These are phyloP conservation scores for Raffaelea deltoideospora DNA, from an alignment of 2,329 filamentous ascomycete genomes.

Conservation along the genomic window DNA sequence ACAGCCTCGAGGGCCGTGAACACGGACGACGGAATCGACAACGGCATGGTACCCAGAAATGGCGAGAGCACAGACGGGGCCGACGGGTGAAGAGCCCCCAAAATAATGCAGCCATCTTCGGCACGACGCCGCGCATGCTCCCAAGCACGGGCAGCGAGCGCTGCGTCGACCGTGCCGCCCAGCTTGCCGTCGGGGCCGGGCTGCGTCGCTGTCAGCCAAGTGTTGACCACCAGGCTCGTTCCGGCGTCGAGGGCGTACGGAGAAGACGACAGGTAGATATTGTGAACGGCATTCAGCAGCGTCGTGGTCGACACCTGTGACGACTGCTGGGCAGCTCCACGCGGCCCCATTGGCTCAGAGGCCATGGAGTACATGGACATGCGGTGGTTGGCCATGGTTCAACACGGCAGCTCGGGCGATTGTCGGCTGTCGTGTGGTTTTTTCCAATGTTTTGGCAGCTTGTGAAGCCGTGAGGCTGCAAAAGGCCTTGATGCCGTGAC, in stretches of 20 bases:
- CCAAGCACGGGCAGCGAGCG: slow-evolving; percentile 73
- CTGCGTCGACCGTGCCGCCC: slow-evolving; percentile 67
- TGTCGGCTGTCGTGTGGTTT: not conserved
- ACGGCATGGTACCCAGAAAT: slow-evolving; percentile 66
- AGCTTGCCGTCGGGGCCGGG: slow-evolving; percentile 50
- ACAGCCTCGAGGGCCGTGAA: slow-evolving; percentile 70
- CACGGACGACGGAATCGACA: slow-evolving; percentile 59
- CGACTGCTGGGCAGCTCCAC: slow-evolving; percentile 49
- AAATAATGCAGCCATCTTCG: slow-evolving; percentile 83
- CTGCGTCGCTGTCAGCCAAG: slow-evolving; percentile 73
- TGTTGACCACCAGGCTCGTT: slow-evolving; percentile 87
- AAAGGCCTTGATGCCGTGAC: slow-evolving; percentile 14
- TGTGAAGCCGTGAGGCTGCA: not conserved
- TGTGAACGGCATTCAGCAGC: slow-evolving; percentile 81
- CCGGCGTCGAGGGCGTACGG: slow-evolving; percentile 81
- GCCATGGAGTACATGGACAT: slow-evolving; percentile 56
- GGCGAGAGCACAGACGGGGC: slow-evolving; percentile 71
- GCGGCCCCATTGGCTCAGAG: slow-evolving; percentile 44
- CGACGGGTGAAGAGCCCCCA: slow-evolving; percentile 79
- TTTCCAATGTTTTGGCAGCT: not conserved
- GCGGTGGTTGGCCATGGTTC: slow-evolving; percentile 44
- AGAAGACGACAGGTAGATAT: slow-evolving; percentile 66
- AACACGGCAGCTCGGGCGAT: too few species aligned
- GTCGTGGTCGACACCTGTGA: slow-evolving; percentile 84
- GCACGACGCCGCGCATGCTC: slow-evolving; percentile 89